A percentile compares a stretch with the other conserved stretches of the same genome.
Evolutionary conservation across 208 protist genomes (phyloP).

Genomic region (Leishmania tarentolae): DNA sequence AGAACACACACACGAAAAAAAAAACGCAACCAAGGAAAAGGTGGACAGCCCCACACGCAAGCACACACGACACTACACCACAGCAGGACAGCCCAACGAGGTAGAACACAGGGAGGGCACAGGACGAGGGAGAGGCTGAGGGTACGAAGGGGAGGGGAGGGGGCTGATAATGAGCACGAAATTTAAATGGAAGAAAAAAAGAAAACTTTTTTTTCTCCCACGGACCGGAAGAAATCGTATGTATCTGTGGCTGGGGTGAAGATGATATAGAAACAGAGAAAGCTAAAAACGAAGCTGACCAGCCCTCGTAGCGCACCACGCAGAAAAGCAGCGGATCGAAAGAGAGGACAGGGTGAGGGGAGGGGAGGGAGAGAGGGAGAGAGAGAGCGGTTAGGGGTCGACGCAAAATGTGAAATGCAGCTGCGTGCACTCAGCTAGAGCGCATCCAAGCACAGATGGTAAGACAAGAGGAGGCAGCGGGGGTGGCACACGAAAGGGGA

Average conservation of each 20-base stretch:
- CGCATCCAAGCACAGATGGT: background rate
- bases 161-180: background rate
- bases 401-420: background rate
- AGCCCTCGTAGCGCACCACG: no score
- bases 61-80: no score
- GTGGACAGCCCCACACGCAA: no score
- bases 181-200: background rate
- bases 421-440: background rate
- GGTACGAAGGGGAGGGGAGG: background rate
- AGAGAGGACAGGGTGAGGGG: background rate
- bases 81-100: no score
- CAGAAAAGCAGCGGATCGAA: no score
- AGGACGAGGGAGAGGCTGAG: no score
- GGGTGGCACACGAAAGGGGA: background rate
- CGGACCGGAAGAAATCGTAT: background rate
- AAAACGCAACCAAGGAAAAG: no score
- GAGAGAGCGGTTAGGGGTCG: background rate
- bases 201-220: no score
- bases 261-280: background rate
- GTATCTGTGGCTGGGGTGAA: background rate
- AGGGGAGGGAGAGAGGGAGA: background rate
- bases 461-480: background rate
- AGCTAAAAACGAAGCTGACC: no score
- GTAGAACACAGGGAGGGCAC: no score
- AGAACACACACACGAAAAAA: no score